phyloP scores from a whole-genome alignment of 225 moss, liverwort and hornwort genomes.

The Physcomitrellopsis africana region DNA sequence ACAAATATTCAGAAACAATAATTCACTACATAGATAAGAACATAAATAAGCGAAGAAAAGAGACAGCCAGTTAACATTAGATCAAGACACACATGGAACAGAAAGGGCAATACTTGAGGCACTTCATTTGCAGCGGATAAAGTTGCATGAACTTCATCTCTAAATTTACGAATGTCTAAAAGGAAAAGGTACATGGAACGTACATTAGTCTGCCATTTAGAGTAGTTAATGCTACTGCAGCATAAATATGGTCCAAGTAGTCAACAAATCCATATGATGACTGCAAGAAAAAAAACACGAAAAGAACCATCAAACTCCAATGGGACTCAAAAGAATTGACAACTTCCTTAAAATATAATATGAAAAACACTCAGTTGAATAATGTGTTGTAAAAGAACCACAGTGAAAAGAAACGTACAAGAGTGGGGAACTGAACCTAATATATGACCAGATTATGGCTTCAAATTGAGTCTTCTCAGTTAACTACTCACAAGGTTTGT shows the following conservation, averaged over 20 bases:
- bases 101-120: not conserved
- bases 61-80: conserved; percentile 3
- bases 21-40: not conserved
- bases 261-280: conserved; percentile 84
- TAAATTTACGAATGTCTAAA: not conserved
- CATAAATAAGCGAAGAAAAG: not conserved
- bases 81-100: not conserved
- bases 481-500: not conserved
- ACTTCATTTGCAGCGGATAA: conserved; percentile 1
- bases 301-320: conserved; percentile 21
- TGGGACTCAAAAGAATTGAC: conserved; percentile 12
- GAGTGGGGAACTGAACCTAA: conserved; percentile 4
- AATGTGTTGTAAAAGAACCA: not conserved
- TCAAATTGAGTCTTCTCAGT: not conserved
- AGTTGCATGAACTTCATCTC: conserved; percentile 6
- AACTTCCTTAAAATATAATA: not conserved
- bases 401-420: conserved; percentile 14
- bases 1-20: conserved; percentile 1
- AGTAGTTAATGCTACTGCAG: conserved; percentile 64
- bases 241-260: conserved; percentile 70
- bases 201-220: conserved; percentile 71
- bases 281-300: conserved; percentile 38
- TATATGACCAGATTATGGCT: not conserved
- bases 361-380: conserved; percentile 14
- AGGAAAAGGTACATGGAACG: conserved; percentile 29